A percentile compares a stretch with the other conserved stretches of the same genome.
These are phyloP conservation scores for Mycena alexandri DNA, from an alignment of 768 basidiomycete species.

Conservation along the genomic window DNA sequence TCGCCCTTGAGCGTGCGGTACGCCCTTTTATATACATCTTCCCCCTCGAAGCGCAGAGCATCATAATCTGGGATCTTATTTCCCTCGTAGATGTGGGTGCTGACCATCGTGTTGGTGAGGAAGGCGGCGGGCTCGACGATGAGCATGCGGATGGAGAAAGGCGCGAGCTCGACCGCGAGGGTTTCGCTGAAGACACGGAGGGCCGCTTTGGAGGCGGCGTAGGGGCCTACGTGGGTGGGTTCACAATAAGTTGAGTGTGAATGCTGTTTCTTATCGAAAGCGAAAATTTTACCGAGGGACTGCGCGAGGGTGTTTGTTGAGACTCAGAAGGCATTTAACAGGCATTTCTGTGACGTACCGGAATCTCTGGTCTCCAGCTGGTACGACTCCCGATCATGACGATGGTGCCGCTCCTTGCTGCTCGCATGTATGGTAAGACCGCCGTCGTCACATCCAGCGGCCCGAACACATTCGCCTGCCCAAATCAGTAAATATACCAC, in stretches of 20 bases:
- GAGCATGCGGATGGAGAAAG: constrained; percentile 54
- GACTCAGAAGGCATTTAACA: too few relatives aligned
- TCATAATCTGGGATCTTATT: constrained; percentile 53
- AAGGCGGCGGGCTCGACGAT: constrained; percentile 58
- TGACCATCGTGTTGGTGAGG: constrained; percentile 51
- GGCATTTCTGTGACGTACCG: not conserved
- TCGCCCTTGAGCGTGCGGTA: constrained; percentile 42
- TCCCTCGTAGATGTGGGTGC: constrained; percentile 38
- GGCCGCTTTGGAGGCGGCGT: constrained; percentile 57
- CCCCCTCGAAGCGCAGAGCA: constrained; percentile 37
- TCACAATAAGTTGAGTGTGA: too few relatives aligned
- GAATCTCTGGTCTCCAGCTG: constrained; percentile 49
- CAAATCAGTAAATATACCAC: not conserved
- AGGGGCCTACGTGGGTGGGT: constrained; percentile 32
- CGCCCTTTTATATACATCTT: constrained; percentile 30
- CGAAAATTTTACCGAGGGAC: too few relatives aligned
- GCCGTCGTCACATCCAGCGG: constrained; percentile 60
- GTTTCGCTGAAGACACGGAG: constrained; percentile 56
- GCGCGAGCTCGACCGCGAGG: constrained; percentile 52
- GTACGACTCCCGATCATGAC: constrained; percentile 58
- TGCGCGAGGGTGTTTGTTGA: too few relatives aligned
- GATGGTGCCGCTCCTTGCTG: constrained; percentile 49
- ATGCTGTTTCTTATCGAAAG: too few relatives aligned
- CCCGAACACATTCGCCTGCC: constrained; percentile 57
- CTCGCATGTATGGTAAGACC: constrained; percentile 54